Evolutionary conservation across 2,329 filamentous ascomycete species (phyloP), one percentile per base, ranked within the genome.

Genomic region (Fusarium hostae): DNA sequence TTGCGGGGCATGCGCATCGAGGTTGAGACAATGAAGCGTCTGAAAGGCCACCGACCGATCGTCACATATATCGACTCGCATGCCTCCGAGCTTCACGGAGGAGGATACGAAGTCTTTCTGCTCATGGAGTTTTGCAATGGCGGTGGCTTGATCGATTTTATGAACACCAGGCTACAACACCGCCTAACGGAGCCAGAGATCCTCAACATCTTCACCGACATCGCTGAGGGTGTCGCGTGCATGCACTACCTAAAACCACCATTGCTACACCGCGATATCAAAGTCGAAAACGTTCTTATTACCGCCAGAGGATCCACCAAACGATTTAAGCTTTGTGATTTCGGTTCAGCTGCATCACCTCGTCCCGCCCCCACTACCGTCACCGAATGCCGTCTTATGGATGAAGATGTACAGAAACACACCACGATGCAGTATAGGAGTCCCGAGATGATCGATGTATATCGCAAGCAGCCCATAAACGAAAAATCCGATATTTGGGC

Each of bases 401-500:
- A 99, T 81, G 96, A 99, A 79, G 96, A 99, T 81, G 92, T 99
- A 16, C 96, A 98, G 82, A 93, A 94, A 77, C 95, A 99, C 80
- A 99, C 96, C 1, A 99, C 96, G 1, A 87, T 99, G 82, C 96
- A 99, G 81, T 99, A 99, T 81, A 89, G 96, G 73, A 98, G 95
- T 79, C 96, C 96, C 9, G 96, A 99, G 83, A 99, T 99, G 96
- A 91, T 99, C 67, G 96, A 99, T 78, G 96, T 99, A 28, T 99
- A 98, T 83, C 88, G 95, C 70, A 97, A 97, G 81, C 94, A 95
- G 76, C 94, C 96, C 2, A 97, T 99, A 78, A 94, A 99, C 79
- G 96, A 99, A 84, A 99, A 99, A 84, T 97, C 95, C 52, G 96
- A 99, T 81, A 98, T 99, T 34, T 99, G 95, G 96, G 96, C 96